Percentiles rank a stretch among this genome's conserved stretches.
Conservation (phyloP, 2,329 filamentous ascomycete species). For the Gremmenia infestans region DNA sequence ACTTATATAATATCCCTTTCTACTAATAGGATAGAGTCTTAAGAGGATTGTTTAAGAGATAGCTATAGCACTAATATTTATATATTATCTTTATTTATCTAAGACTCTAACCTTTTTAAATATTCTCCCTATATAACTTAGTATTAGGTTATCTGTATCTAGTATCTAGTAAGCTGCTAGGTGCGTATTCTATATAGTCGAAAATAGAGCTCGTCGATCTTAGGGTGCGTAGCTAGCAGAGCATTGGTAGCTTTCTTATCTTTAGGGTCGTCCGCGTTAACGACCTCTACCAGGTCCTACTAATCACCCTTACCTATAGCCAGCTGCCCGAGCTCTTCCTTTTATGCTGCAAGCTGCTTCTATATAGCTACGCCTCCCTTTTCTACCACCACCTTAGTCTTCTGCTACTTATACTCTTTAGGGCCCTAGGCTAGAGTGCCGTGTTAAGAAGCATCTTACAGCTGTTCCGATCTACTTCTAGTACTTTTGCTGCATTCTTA, state of each 20-base stretch:
- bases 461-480: too few species aligned
- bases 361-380: slow-evolving; percentile 6
- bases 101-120: slow-evolving; percentile 18
- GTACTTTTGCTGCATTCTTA: too few species aligned
- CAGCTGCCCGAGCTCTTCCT: too few species aligned
- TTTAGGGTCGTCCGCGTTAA: slow-evolving; percentile 9
- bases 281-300: slow-evolving; percentile 8
- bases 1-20: too few species aligned
- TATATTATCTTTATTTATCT: slow-evolving; percentile 21
- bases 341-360: slow-evolving; percentile 9
- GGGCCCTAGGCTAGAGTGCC: too few species aligned
- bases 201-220: slow-evolving; percentile 13
- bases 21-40: slow-evolving; percentile 14
- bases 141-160: slow-evolving; percentile 17
- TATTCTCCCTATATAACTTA: slow-evolving; percentile 17
- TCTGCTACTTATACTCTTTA: too few species aligned
- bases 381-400: too few species aligned
- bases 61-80: slow-evolving; percentile 15
- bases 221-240: slow-evolving; percentile 10
- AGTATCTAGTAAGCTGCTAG: slow-evolving; percentile 12
- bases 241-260: slow-evolving; percentile 13
- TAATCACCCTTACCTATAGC: slow-evolving; percentile 14
- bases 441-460: too few species aligned
- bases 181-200: slow-evolving; percentile 15
- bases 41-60: slow-evolving; percentile 16